Evolutionary conservation across 805 yeast genomes (phyloP), one percentile per base, ranked within the genome.

Genomic region (Candida easanensis): DNA sequence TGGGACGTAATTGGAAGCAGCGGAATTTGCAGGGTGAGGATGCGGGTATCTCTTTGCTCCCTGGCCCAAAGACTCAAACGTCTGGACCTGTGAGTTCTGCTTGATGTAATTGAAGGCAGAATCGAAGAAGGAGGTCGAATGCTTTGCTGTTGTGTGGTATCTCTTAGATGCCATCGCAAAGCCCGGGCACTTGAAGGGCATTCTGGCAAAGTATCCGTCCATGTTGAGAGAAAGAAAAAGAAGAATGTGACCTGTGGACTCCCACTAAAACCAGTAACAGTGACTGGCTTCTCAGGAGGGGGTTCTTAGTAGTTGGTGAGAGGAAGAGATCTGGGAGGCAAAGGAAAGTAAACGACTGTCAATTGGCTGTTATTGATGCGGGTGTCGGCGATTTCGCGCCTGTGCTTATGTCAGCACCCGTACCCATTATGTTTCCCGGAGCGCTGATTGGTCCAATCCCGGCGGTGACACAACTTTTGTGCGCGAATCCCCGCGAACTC

Each of bases 151-250:
- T 15, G 66, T 54, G 46, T 62, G 67, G 45, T 62, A 64, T 33
- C 68, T 57, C 53, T 68, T 66, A 20, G 69, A 58, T 25, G 58
- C 45, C 30, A 37, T 23, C 38, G 59, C 60, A 35, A 68, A 56
- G 50, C 64, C 68, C 49, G 68, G 67, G 48, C 60, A 59, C 51
- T 66, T 68, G 56, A 70, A 69, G 11, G 68, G 70, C 69, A 69
- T 68, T 19, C 49, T 52, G 38, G 45, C 49, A 30, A 45, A 42
- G 51, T 43, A 48, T n/a, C 45, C 33, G 42, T 43, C 51, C 51
- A 48, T 43, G 33, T 5, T 17, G n/a, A n/a, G n/a, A n/a, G n/a
- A n/a, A n/a, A n/a, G n/a, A n/a, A n/a, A n/a, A n/a, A n/a, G n/a
- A n/a, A n/a, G n/a, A n/a, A n/a, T n/a, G n/a, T n/a, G n/a, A n/a